Conservation (phyloP, 176 grass and related monocot genomes). For the Carex myosuroides region DNA sequence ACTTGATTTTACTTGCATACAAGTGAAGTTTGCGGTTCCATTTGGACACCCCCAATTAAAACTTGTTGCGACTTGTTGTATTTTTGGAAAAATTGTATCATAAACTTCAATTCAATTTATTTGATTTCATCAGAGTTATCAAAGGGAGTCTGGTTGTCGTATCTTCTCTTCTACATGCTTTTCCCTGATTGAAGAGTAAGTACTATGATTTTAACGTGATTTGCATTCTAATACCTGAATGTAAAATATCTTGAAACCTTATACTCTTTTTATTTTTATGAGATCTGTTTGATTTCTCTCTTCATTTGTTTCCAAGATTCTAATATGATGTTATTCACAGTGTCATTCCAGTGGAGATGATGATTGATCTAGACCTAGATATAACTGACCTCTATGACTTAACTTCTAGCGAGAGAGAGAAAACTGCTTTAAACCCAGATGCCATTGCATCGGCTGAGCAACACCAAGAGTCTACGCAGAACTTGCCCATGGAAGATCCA, state of each 20-base stretch:
- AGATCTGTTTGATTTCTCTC: neutral
- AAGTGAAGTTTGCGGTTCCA: neutral
- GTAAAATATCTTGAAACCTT: neutral
- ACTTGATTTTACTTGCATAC: neutral
- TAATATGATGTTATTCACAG: constrained; percentile 54
- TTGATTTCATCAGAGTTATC: constrained; percentile 15
- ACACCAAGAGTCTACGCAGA: constrained; percentile 19
- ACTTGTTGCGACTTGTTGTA: neutral
- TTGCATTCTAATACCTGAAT: constrained; percentile 8
- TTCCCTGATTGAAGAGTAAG: constrained; percentile 75
- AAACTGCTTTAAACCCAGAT: constrained; percentile 3
- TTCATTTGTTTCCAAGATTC: constrained; percentile 17
- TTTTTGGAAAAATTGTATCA: neutral
- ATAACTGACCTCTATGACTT: constrained; percentile 15
- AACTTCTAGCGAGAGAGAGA: constrained; percentile 23
- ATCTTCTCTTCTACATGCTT: constrained; percentile 55
- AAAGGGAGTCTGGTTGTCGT: neutral
- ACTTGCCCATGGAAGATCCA: constrained; percentile 22
- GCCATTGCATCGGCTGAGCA: neutral
- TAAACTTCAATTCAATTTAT: neutral
- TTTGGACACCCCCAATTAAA: neutral
- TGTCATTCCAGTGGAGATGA: constrained; percentile 50
- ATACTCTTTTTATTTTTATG: neutral
- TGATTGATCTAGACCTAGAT: constrained; percentile 37
- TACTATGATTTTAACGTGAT: constrained; percentile 20